Conservation (phyloP, 352 stramenopile species). For the Globisporangium echinulatum region DNA sequence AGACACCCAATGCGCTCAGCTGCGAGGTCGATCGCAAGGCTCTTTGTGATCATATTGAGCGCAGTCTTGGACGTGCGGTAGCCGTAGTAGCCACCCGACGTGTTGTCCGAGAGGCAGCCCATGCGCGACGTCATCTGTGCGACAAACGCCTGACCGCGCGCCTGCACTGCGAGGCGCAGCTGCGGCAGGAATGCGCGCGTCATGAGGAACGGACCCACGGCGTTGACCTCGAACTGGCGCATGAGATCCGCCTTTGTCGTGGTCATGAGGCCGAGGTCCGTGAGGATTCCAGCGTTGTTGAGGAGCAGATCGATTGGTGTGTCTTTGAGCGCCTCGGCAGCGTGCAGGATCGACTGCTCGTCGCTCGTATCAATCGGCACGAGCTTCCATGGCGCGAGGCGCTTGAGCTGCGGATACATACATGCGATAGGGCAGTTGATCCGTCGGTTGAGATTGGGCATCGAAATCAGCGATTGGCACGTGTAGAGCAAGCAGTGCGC, state of each 20-base stretch:
- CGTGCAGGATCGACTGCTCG: conserved; percentile 39
- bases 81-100: conserved; percentile 52
- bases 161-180: conserved; percentile 28
- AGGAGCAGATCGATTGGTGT: conserved; percentile 59
- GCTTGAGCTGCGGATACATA: conserved; percentile 16
- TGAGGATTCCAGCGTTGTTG: conserved; percentile 59
- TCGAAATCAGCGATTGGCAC: too few species aligned
- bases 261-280: conserved; percentile 17
- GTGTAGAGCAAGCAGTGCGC: conserved; percentile 8
- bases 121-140: conserved; percentile 55
- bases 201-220: conserved; percentile 57
- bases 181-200: conserved; percentile 55
- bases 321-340: conserved; percentile 29
- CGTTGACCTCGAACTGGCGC: conserved; percentile 71
- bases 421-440: too few species aligned
- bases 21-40: conserved; percentile 41
- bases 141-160: conserved; percentile 34
- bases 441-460: too few species aligned
- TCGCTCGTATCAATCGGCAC: conserved; percentile 43
- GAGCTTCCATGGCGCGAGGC: conserved; percentile 36
- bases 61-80: conserved; percentile 79
- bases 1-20: conserved; percentile 48
- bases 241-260: conserved; percentile 52
- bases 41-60: conserved; percentile 73
- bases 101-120: conserved; percentile 55